Conservation (phyloP, 176 grass and related monocot genomes). For the Triticum dicoccoides region DNA sequence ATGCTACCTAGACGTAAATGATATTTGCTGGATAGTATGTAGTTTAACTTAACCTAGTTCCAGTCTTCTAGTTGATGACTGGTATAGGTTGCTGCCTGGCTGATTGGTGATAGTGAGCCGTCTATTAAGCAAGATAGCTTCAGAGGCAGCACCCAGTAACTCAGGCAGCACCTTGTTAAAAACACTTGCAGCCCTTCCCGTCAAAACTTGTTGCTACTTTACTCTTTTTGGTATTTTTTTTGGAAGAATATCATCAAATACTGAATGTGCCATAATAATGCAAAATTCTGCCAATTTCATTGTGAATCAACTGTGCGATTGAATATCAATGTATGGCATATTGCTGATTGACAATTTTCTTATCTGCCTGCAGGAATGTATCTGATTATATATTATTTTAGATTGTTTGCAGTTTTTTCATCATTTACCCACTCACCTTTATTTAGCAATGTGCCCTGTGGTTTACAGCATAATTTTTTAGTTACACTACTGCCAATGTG, state of each 20-base stretch:
- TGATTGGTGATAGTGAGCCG: slow-evolving; percentile 1
- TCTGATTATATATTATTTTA: neutral
- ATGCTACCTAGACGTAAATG: neutral
- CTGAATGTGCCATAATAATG: neutral
- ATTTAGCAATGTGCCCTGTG: slow-evolving; percentile 15
- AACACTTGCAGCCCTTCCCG: neutral
- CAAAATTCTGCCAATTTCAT: neutral
- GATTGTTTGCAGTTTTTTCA: neutral
- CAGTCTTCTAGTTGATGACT: neutral
- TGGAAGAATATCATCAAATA: slow-evolving; percentile 3
- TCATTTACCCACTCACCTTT: neutral
- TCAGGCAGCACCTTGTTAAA: slow-evolving; percentile 1
- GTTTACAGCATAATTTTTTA: neutral
- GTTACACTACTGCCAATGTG: neutral
- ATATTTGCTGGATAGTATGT: neutral
- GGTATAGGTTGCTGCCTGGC: slow-evolving; percentile 9
- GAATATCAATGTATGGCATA: neutral
- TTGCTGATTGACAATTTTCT: neutral
- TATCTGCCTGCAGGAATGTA: neutral
- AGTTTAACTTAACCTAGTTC: neutral
- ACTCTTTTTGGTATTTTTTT: neutral
- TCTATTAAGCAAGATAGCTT: neutral
- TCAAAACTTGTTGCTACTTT: slow-evolving; percentile 9
- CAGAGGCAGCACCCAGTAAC: neutral
- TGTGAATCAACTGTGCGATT: neutral